Base-by-base conservation (phyloP, 768 basidiomycete genomes). In the Hericium coralloides region DNA sequence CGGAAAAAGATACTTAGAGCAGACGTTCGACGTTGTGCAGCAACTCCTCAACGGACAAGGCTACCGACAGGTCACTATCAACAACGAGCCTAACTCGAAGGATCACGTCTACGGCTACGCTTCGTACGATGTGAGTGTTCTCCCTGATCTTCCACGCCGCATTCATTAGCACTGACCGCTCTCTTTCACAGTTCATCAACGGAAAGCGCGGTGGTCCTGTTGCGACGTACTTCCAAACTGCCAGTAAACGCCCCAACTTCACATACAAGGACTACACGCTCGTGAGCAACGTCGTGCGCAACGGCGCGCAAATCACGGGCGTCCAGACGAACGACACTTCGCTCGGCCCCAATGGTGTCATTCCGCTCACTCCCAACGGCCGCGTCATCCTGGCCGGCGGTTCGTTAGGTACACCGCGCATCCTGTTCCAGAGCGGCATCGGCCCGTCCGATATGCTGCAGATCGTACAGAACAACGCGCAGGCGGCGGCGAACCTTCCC, bases 301-400 rank as follows among this genome's bases (percentile, higher is more conserved):
- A 80, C 59, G 80, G 82, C 41, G 67, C 76, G 25, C 69, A 71
- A 50, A 80, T 84, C 63, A 76, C 75, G 37, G 82, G 83, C 62
- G 82, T 85, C 20, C 74, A 78, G 65, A 83, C 82, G 23, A 82
- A 84, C 70, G 76, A 85, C 65, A 77, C 78, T 4, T 71, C 76
- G 5, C 68, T 82, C 39, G 82, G 81, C 3, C 78, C 79, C 17
- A 71, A 79, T 55, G 82, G 83, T 41, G 61, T 84, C 65, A 69
- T 81, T 22, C 76, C 80, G 12, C 69, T 84, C 49, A 83, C 72
- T 36, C 65, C 76, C 15, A 73, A 73, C 41, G 83, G 83, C n/a
- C 78, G 83, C 36, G 82, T 85, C 61, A 73, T 85, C 58, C 76
- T 85, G 22, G 77, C 80, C 4, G 79, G 77, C 31, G 83, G 83